Base-by-base conservation (phyloP, 768 basidiomycete genomes). In the Leccinum obscurum region DNA sequence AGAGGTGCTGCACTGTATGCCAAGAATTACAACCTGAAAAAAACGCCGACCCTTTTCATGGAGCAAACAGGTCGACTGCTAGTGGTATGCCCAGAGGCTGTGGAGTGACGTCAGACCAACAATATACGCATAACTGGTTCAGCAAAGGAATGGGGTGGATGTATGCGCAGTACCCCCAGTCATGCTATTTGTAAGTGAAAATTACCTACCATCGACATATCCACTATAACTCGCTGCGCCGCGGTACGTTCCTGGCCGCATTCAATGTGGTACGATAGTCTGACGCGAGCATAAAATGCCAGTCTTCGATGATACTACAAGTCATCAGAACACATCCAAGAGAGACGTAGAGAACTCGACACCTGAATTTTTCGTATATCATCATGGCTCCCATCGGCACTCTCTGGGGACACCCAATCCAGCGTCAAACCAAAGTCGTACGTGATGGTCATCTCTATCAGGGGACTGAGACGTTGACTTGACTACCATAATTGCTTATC, bases 321-420 rank as follows among this genome's bases (percentile, higher is more conserved):
- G 8, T 24, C 44, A 9, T 49, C 39, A 58, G 28, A 49, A 58
- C 14, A 24, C 49, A 28, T 46, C 15, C 26, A 20, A 52, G 20
- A 59, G n/a, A 58, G 13, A 55, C 9, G 14, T 11, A 55, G n/a
- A 55, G 35, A 26, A 54, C 8, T 50, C 1, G 2, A 51, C 14
- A 64, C 37, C 44, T 44, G 15, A 50, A 32, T 28, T 32, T 14
- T 2, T 37, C 50, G 57, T 6, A 63, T 55, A 55, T 28, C 24
- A 74, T 73, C 35, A 73, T 73, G 69, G 53, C 67, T 57, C 65
- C 68, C 32, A 53, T 69, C 32, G 71, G 72, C 41, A 69, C 64
- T 37, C 58, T 72, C 24, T 70, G 70, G 68, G 68, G 72, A 46
- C 20, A 59, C 44, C 11, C 54, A 28, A 34, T 50, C 13, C 72